A percentile compares a stretch with the other conserved stretches of the same genome.
Conservation (phyloP, 2,329 filamentous ascomycete genomes). For the Alternaria burnsii region DNA sequence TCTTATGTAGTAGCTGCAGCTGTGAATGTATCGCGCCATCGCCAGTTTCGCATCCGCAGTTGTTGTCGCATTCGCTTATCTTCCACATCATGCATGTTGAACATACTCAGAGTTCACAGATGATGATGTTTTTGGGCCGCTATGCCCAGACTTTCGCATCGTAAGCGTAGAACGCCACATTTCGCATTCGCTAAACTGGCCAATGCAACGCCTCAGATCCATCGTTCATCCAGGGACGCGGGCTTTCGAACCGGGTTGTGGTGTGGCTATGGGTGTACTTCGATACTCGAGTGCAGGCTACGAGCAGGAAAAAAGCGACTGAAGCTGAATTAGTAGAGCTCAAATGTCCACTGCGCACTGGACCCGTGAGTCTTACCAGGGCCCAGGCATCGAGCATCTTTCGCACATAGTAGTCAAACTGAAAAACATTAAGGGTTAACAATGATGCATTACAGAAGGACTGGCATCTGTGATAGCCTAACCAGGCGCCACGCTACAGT, state of each 20-base stretch:
- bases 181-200: conserved; percentile 15
- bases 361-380: too few species aligned
- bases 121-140: background rate
- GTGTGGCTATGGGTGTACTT: too few species aligned
- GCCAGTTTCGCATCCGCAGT: background rate
- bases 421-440: conserved; percentile 1
- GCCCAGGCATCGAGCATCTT: background rate
- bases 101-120: background rate
- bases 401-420: background rate
- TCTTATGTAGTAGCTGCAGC: background rate
- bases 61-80: conserved; percentile 8
- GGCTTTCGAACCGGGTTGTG: too few species aligned
- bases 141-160: conserved; percentile 9
- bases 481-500: conserved; percentile 10
- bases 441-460: conserved; percentile 20
- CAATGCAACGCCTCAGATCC: background rate
- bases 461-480: conserved; percentile 5
- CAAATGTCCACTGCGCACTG: too few species aligned
- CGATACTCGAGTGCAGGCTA: background rate
- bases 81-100: background rate
- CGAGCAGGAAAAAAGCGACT: background rate
- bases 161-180: background rate
- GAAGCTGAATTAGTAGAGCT: too few species aligned
- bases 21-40: background rate
- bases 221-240: background rate